A percentile compares a stretch with the other conserved stretches of the same genome.
Evolutionary conservation across 164 flowering plant species (phyloP).

Genomic region (Hamamelis virginiana): DNA sequence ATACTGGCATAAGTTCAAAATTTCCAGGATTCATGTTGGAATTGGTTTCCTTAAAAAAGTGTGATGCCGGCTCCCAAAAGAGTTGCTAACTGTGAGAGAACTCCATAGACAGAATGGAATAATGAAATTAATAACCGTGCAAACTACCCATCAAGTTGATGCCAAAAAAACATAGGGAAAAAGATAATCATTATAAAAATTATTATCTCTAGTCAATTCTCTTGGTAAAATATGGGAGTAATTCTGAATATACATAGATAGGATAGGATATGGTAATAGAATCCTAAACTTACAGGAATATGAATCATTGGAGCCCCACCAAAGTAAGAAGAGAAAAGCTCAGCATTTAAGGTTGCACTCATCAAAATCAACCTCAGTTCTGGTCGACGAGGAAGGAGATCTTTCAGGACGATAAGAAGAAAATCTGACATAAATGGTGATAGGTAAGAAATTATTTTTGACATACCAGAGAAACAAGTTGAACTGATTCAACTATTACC

Average conservation of each 20-base stretch:
- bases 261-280: not conserved
- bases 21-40: not conserved
- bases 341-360: conserved; percentile 96
- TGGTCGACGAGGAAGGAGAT: conserved; percentile 88
- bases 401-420: conserved; percentile 85
- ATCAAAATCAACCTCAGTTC: conserved; percentile 82
- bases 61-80: not conserved
- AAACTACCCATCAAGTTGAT: not conserved
- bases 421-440: conserved; percentile 59
- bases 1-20: not conserved
- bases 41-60: not conserved
- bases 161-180: not conserved
- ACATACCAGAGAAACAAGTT: conserved; percentile 3
- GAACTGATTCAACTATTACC: conserved; percentile 37
- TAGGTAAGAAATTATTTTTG: conserved; percentile 9
- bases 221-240: not conserved
- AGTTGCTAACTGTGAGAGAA: not conserved
- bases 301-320: conserved; percentile 85
- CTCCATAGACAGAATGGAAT: not conserved
- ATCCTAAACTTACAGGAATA: conserved; percentile 71
- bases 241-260: not conserved
- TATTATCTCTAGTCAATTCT: too few species aligned
- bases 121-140: not conserved
- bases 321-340: conserved; percentile 84
- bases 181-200: too few species aligned